A percentile compares a stretch with the other conserved stretches of the same genome.
phyloP scores from a whole-genome alignment of 2,329 filamentous ascomycete genomes.

The Blastomyces percursus region DNA sequence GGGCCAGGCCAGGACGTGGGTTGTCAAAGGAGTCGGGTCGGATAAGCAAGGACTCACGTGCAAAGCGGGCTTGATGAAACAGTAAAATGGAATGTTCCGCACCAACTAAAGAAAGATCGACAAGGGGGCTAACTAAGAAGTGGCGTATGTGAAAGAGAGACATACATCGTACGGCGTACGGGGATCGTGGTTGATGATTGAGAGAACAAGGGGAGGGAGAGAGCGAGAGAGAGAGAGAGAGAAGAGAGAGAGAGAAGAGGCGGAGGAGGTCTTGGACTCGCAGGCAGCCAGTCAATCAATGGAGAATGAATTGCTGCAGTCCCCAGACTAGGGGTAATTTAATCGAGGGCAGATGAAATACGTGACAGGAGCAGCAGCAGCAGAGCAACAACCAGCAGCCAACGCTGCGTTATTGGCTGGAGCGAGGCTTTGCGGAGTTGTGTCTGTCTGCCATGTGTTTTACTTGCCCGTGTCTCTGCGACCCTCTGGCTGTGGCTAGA shows the following conservation, averaged over 20 bases:
- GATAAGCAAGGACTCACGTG: slow-evolving; percentile 9
- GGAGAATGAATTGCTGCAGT: not conserved
- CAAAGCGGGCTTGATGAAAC: slow-evolving; percentile 7
- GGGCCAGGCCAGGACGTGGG: not conserved
- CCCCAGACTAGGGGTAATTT: not conserved
- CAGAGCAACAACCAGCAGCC: no score
- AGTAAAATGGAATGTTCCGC: not conserved
- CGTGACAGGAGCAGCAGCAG: no score
- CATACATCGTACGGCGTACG: not conserved
- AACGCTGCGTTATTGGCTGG: no score
- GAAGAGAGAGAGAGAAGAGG: no score
- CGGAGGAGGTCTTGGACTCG: no score
- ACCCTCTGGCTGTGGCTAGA: no score
- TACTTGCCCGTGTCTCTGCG: no score
- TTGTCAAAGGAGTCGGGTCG: not conserved
- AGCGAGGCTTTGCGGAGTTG: no score
- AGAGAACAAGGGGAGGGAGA: not conserved
- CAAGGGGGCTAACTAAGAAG: not conserved
- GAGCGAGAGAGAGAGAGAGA: no score
- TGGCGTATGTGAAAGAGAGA: not conserved
- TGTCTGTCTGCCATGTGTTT: no score
- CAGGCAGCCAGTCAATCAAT: no score
- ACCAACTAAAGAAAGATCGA: not conserved
- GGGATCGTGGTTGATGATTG: not conserved
- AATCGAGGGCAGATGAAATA: no score